Evolutionary conservation across 2,329 filamentous ascomycete species (phyloP), one percentile per base, ranked within the genome.

Genomic region (Tolypocladium inflatum): DNA sequence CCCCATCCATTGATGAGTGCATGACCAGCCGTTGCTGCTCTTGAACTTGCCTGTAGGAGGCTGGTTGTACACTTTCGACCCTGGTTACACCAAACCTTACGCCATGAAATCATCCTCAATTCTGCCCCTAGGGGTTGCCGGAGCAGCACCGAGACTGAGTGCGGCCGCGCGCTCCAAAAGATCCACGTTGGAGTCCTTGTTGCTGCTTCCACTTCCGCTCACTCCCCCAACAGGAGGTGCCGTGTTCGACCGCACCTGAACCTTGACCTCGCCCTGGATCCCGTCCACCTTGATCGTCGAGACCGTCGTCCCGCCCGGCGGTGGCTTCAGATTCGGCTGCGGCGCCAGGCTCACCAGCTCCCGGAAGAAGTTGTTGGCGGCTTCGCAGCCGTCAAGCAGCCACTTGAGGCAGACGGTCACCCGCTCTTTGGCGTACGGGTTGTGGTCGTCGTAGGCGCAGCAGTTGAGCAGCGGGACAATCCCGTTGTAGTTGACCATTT

Each of bases 371-470:
- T 83, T 80, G 62, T 88, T 87, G 19, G 89, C 90, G 58, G 86
- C 86, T 38, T 86, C 82, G 60, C 86, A 90, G 15, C 87, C 88
- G 64, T 90, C 87, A 74, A 90, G 82, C 7, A 89, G 78, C 81
- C 86, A 95, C 69, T 93, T 92, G n/a, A 95, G 80, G 63, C 89
- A 92, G 69, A 96, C 86, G 55, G 92, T 90, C 3, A 91, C 90
- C 63, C 92, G 89, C 71, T 97, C 93, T 66, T 93, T 90, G 62
- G 96, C 92, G 69, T 93, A 97, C 0, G 91, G 91, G 68, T 97
- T 97, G 73, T 96, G 86, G 64, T 93, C 91, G 68, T 97, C 93
- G 69, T 94, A 94, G 38, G 86, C 83, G 66, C 91, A 97, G 73
- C 91, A 96, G 67, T 91, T 91, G 19, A 97, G 82, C 23, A 97